These are phyloP conservation scores for Ascoidea asiatica DNA, from an alignment of 805 yeast species.

Conservation along the genomic window DNA sequence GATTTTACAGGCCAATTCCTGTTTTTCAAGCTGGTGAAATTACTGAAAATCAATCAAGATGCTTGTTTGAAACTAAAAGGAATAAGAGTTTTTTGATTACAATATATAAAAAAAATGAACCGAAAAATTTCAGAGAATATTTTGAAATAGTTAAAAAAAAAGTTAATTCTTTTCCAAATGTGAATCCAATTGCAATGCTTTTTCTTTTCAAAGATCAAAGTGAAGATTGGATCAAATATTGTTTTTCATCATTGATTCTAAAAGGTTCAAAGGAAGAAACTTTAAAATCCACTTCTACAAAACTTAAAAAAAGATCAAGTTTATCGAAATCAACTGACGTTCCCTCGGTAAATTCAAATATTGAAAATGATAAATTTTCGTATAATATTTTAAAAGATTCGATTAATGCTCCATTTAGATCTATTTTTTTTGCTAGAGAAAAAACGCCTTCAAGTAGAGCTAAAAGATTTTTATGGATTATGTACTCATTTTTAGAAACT, in stretches of 20 bases:
- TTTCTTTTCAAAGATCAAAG: no score
- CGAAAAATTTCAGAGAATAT: conserved; percentile 34
- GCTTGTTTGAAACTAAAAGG: conserved; percentile 89
- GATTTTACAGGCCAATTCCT: conserved; percentile 91
- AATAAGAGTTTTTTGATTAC: conserved; percentile 82
- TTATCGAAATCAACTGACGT: no score
- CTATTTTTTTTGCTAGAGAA: conserved; percentile 51
- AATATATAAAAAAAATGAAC: conserved; percentile 55
- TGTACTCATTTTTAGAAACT: conserved; percentile 73
- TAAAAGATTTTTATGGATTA: conserved; percentile 65
- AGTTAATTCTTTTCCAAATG: conserved; percentile 23
- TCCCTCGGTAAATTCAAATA: not conserved
- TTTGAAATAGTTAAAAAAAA: conserved; percentile 15
- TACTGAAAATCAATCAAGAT: conserved; percentile 37
- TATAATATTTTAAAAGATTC: conserved; percentile 14
- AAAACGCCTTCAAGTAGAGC: conserved; percentile 58
- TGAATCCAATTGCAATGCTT: conserved; percentile 64
- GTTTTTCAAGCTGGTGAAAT: conserved; percentile 57
- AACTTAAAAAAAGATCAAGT: no score
- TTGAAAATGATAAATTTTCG: conserved; percentile 10
- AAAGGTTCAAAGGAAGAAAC: conserved; percentile 1
- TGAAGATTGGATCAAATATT: conserved; percentile 50
- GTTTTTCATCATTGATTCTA: conserved; percentile 20
- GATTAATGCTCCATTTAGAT: conserved; percentile 45
- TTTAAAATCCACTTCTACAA: not conserved